Evolutionary conservation across 192 early-diverging fungal genomes (phyloP).

Genomic region (Coemansia sp.): DNA sequence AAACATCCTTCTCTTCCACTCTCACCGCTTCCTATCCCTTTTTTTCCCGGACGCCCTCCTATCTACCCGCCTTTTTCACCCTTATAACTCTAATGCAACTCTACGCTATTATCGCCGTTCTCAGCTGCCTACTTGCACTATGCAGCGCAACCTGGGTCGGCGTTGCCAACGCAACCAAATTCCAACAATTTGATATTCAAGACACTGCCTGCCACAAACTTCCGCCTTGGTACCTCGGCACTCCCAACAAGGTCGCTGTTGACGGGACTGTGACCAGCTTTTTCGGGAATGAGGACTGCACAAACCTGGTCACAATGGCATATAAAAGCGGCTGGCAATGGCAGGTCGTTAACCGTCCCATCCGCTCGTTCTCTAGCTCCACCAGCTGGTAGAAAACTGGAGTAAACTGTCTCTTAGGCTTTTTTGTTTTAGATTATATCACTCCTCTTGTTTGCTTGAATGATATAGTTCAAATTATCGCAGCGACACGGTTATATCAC

Average conservation of each 20-base stretch:
- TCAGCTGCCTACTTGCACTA: constrained; percentile 1
- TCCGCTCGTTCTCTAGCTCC: not conserved
- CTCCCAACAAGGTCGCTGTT: not conserved
- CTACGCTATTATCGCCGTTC: not conserved
- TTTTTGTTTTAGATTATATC: too few species aligned
- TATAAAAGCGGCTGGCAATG: not conserved
- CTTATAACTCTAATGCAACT: too few species aligned
- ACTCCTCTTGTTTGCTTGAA: too few species aligned
- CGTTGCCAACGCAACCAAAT: not conserved
- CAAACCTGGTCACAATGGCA: not conserved
- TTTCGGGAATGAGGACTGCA: constrained; percentile 1
- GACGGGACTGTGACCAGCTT: not conserved
- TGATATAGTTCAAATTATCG: too few species aligned
- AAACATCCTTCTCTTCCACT: too few species aligned
- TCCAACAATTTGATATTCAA: not conserved
- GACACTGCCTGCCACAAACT: not conserved
- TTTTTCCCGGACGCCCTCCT: not conserved
- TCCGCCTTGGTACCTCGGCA: not conserved
- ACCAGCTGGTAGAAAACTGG: not conserved
- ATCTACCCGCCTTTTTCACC: too few species aligned
- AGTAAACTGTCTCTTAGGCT: too few species aligned
- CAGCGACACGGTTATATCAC: too few species aligned
- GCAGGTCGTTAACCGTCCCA: not conserved
- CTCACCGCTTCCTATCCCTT: not conserved
- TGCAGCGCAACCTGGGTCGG: not conserved